Evolutionary conservation across 2,329 filamentous ascomycete species (phyloP).

Genomic region (Alternaria viburni): DNA sequence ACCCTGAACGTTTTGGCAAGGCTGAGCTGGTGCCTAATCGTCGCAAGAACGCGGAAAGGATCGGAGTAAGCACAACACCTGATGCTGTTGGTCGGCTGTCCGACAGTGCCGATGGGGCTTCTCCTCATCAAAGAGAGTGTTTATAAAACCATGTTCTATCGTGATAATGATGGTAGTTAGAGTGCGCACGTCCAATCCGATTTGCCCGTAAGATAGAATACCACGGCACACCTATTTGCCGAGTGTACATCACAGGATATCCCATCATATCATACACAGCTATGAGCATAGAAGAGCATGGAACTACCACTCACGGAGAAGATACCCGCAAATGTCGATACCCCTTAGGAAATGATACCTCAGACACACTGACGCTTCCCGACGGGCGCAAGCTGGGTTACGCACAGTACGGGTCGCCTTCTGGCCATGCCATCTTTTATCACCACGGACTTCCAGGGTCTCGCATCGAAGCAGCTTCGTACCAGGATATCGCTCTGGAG

Average conservation of each 20-base stretch:
- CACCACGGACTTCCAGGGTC: slow-evolving; percentile 41
- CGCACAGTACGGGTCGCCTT: slow-evolving; percentile 39
- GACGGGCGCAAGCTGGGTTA: slow-evolving; percentile 48
- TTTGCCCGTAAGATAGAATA: neutral
- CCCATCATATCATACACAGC: neutral
- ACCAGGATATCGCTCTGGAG: slow-evolving; percentile 28
- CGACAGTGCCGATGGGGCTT: neutral
- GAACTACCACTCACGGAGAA: neutral
- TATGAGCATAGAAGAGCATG: neutral
- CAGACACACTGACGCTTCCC: slow-evolving; percentile 38
- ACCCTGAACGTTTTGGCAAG: neutral
- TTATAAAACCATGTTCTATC: neutral
- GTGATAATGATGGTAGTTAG: neutral
- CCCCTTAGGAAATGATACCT: slow-evolving; percentile 32
- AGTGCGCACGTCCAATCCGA: neutral
- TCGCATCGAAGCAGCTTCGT: slow-evolving; percentile 34
- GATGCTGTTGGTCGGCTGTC: neutral
- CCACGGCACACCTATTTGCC: neutral
- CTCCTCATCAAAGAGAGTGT: neutral
- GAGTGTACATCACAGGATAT: neutral
- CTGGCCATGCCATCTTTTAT: slow-evolving; percentile 35
- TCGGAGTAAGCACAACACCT: neutral
- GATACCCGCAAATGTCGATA: slow-evolving; percentile 9
- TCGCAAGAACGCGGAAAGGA: neutral
- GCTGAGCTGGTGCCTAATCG: neutral